phyloP scores from a whole-genome alignment of 148 eudicot species.

The Heliamphora exappendiculata region DNA sequence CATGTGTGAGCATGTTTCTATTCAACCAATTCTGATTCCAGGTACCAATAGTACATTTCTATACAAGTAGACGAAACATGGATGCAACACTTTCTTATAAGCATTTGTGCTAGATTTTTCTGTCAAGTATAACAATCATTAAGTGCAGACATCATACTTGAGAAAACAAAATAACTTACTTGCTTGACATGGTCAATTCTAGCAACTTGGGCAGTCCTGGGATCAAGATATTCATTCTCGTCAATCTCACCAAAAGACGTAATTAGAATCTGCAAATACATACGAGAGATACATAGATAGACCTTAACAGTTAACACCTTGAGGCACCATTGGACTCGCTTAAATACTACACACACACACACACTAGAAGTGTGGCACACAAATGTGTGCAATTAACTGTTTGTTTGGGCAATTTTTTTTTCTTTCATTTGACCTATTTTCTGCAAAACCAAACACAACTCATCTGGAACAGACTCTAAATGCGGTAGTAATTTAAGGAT shows the following conservation, averaged over 20 bases:
- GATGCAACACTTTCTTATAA: neutral
- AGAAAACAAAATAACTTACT: constrained; percentile 31
- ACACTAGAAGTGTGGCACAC: too few species aligned
- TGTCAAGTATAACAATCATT: neutral
- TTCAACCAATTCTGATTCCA: too few species aligned
- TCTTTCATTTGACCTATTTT: too few species aligned
- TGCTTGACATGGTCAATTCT: constrained; percentile 81
- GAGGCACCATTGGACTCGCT: neutral
- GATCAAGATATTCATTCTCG: constrained; percentile 78
- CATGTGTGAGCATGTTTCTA: too few species aligned
- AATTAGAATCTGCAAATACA: constrained; percentile 53
- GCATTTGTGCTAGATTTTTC: neutral
- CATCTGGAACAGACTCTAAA: too few species aligned
- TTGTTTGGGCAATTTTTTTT: neutral
- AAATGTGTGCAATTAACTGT: too few species aligned
- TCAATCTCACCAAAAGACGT: constrained; percentile 61
- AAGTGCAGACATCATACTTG: neutral
- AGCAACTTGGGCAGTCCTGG: constrained; percentile 88
- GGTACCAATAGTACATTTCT: too few species aligned
- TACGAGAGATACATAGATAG: neutral
- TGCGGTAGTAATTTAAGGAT: too few species aligned
- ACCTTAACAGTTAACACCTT: neutral
- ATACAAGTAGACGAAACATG: too few species aligned
- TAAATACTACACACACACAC: too few species aligned
- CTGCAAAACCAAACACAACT: too few species aligned